Base-by-base conservation (phyloP, 306 rosid species). In the Dalbergia cultrata region DNA sequence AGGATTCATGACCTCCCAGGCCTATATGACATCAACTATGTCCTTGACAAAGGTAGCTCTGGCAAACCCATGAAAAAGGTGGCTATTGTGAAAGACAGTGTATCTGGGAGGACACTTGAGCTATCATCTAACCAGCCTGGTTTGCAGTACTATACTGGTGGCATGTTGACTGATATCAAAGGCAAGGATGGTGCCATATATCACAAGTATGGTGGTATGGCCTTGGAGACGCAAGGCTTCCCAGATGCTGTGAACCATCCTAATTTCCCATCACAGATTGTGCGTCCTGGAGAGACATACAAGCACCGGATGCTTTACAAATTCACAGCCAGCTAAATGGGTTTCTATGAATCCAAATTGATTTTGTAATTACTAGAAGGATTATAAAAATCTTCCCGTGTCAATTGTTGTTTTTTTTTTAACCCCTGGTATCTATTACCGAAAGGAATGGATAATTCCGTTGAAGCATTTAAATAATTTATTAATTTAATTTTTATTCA, bases 21-120 rank as follows among this genome's bases (percentile, higher is more conserved):
- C 9, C 90, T 89, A 13, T 91, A 91, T 52, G 94, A 93, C 75
- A 90, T 91, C 0, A 93, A 93, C 90, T 87, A 86, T 65, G 94
- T 78, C 21, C 34, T 90, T 7, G 90, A 91, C 73, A 80, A 26
- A 19, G 19, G 11, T 47, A 16, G 63, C 31, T 26, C 31, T 26
- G 0, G 31, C 31, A 26, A 26, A 26, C 2, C 5, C 8, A 34
- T 2, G 2, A 34, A 22, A 21, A 88, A 86, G 61, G 90, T 72
- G 8, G 92, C 82, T 6, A 47, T 79, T 10, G 84, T 90, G 31
- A 53, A 41, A 17, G 93, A 87, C 18, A 60, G 67, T 4, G 80
- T 62, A 2, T 88, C 97, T 10, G 93, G 97, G 16, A 84, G 97
- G 64, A 84, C 78, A 78, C 10, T 91, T 91, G 94, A 93, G 83